Base-by-base conservation (phyloP, 1,284 basidiomycete species). In the Austroboletus novae-zelandiae region DNA sequence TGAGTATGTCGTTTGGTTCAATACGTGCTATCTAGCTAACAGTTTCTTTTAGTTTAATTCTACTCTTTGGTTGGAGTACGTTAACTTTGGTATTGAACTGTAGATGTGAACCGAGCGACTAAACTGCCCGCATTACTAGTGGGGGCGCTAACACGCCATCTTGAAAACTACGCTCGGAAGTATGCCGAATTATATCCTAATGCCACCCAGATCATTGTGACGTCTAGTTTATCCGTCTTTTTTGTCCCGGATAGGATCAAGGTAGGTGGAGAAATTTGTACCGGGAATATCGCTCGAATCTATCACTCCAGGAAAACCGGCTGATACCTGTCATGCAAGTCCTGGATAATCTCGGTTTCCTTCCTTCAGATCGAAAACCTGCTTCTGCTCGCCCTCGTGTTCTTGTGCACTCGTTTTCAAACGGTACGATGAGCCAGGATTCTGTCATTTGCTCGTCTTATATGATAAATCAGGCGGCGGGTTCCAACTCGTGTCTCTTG, bases 351-450 rank as follows among this genome's bases (percentile, higher is more conserved):
- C 60, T 74, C 5, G 75, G 72, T 3, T 76, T 67, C 48, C 57
- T 74, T 25, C 59, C 69, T 11, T 47, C 60, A n/a, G 35, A n/a
- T 14, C 40, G 40, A 2, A 40, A 23, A 6, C 2, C 45, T 10
- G 13, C 45, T 35, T 53, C 46, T 20, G 29, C 32, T 9, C 57
- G 55, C 50, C 50, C 55, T 50, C 62, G 74, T 14, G 61, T 82
- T 20, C 67, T 83, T 4, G 62, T 77, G 1, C 81, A 83, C 48
- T 64, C 69, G 0, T 81, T 83, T 54, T 83, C 80, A 3, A 83
- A 83, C 39, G 81, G 81, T 78, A 58, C 25, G 62, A 47, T 23
- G 9, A 11, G 30, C 9, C 29, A 11, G 30, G 25, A 7, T 18
- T n/a, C 35, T 29, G 1, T 40, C 29, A 15, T 13, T 35, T 29